Evolutionary conservation across 441 rosid species (phyloP).

Genomic region (Erysimum pusillum): DNA sequence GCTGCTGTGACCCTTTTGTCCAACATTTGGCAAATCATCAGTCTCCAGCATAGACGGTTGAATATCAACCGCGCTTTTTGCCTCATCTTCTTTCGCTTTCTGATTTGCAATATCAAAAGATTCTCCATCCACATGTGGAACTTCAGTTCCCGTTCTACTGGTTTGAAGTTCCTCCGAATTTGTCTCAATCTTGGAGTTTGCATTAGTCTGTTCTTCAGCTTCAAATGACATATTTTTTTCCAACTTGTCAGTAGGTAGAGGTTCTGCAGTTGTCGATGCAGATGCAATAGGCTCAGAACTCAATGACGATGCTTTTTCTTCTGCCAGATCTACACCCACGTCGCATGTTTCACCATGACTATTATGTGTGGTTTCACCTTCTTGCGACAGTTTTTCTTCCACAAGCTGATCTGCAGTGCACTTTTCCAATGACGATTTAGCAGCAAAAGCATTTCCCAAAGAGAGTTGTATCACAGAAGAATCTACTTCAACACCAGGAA

Average conservation of each 20-base stretch:
- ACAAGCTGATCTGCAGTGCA: slow-evolving; percentile 35
- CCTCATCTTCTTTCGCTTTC: slow-evolving; percentile 32
- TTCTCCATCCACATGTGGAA: slow-evolving; percentile 25
- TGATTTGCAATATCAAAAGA: slow-evolving; percentile 31
- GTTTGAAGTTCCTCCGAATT: slow-evolving; percentile 38
- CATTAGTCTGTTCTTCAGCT: slow-evolving; percentile 30
- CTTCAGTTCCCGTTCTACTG: slow-evolving; percentile 32
- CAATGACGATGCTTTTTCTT: slow-evolving; percentile 43
- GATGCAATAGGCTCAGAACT: slow-evolving; percentile 38
- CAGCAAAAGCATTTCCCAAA: slow-evolving; percentile 16
- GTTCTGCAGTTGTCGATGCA: slow-evolving; percentile 39
- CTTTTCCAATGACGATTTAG: slow-evolving; percentile 20
- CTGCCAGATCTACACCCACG: slow-evolving; percentile 9
- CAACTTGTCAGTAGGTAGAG: slow-evolving; percentile 26
- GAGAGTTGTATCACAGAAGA: slow-evolving; percentile 33
- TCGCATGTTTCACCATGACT: slow-evolving; percentile 30
- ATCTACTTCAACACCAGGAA: slow-evolving; percentile 44
- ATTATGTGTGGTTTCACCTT: slow-evolving; percentile 27
- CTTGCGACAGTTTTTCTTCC: slow-evolving; percentile 37
- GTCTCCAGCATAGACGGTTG: slow-evolving; percentile 18
- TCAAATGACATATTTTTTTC: slow-evolving; percentile 19
- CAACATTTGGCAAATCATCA: slow-evolving; percentile 34
- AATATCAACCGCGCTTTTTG: slow-evolving; percentile 12
- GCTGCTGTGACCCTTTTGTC: slow-evolving; percentile 28
- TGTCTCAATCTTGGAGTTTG: slow-evolving; percentile 28